A percentile compares a stretch with the other conserved stretches of the same genome.
phyloP scores from a whole-genome alignment of 2,329 filamentous ascomycete genomes.

The Clonostachys byssicola region DNA sequence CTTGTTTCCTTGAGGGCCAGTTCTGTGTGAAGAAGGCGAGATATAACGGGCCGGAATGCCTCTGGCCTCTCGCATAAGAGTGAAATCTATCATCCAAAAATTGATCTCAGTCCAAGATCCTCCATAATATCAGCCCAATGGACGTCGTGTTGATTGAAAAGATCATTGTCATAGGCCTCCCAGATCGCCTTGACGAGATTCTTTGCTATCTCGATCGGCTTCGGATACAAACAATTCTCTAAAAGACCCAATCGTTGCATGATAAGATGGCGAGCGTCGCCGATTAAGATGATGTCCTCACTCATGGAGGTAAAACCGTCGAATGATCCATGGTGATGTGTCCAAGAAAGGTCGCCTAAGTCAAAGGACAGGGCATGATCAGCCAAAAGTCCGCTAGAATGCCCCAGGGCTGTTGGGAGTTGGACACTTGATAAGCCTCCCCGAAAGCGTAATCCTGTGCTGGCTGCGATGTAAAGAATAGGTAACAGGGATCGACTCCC shows the following conservation, averaged over 20 bases:
- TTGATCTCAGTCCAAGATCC: slow-evolving; percentile 19
- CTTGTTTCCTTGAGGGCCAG: no score
- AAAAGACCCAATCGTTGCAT: slow-evolving; percentile 28
- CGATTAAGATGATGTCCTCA: slow-evolving; percentile 24
- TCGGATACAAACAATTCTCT: slow-evolving; percentile 31
- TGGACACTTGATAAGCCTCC: no score
- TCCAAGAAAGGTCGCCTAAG: no score
- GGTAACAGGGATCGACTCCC: slow-evolving; percentile 30
- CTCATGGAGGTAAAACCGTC: background rate
- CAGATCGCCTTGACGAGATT: slow-evolving; percentile 33
- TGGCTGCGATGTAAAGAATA: slow-evolving; percentile 27
- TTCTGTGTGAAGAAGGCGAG: no score
- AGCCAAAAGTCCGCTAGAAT: no score
- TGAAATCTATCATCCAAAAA: slow-evolving; percentile 19
- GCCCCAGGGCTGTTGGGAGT: no score
- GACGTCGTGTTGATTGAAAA: slow-evolving; percentile 19
- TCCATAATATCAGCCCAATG: slow-evolving; percentile 40
- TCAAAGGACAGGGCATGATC: no score
- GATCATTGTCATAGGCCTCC: slow-evolving; percentile 31
- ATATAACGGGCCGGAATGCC: no score
- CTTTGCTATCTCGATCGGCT: slow-evolving; percentile 34
- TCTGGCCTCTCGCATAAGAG: background rate
- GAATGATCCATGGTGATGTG: no score
- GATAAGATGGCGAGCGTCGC: slow-evolving; percentile 29
- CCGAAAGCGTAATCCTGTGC: slow-evolving; percentile 19